These are phyloP conservation scores for Dalbergia cultrata DNA, from an alignment of 306 rosid genomes.

Conservation along the genomic window DNA sequence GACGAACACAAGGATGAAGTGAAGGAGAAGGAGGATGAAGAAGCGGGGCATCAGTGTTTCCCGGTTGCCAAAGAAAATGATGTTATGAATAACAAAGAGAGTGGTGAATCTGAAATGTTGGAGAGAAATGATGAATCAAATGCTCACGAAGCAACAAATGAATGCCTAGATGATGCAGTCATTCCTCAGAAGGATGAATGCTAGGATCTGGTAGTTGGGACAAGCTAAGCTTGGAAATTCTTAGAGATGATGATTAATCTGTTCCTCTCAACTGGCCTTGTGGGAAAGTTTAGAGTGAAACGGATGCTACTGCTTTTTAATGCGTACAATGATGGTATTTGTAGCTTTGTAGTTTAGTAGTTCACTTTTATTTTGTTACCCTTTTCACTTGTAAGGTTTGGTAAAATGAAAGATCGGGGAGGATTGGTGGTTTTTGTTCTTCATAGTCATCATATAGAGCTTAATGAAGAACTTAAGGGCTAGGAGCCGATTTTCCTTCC, in stretches of 20 bases:
- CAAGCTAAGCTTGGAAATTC: conserved; percentile 35
- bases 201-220: conserved; percentile 50
- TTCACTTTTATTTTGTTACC: conserved; percentile 36
- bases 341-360: conserved; percentile 40
- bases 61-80: conserved; percentile 44
- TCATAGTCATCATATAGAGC: conserved; percentile 33
- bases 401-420: conserved; percentile 44
- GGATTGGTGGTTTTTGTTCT: conserved; percentile 39
- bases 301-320: conserved; percentile 30
- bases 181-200: conserved; percentile 49
- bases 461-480: conserved; percentile 1
- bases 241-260: conserved; percentile 41
- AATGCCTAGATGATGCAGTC: conserved; percentile 29
- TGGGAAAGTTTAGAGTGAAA: conserved; percentile 26
- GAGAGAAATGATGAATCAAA: conserved; percentile 41
- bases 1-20: conserved; percentile 39
- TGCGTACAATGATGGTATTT: conserved; percentile 44
- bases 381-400: conserved; percentile 26
- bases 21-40: conserved; percentile 42
- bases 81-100: conserved; percentile 32
- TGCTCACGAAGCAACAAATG: conserved; percentile 37
- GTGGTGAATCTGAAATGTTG: conserved; percentile 41
- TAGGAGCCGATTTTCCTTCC: conserved; percentile 35
- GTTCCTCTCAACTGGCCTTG: conserved; percentile 31
- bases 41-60: conserved; percentile 26